These are phyloP conservation scores for Durotheca rogersii DNA, from an alignment of 495 filamentous ascomycete species.

Conservation along the genomic window DNA sequence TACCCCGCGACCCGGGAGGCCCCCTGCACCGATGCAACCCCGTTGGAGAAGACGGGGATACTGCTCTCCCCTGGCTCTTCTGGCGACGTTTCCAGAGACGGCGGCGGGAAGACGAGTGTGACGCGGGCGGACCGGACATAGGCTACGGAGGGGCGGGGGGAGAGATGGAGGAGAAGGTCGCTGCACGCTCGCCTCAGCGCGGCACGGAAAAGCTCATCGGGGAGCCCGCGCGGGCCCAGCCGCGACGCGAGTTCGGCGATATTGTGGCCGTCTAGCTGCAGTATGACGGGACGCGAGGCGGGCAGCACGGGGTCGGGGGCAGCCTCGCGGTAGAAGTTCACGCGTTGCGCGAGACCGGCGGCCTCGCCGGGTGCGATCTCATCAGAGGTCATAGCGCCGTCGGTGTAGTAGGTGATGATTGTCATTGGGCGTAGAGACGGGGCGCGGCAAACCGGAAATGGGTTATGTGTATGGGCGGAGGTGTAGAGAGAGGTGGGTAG, in stretches of 20 bases:
- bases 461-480: no score
- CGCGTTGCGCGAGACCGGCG: constrained; percentile 7
- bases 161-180: constrained; percentile 11
- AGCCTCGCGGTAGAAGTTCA: constrained; percentile 21
- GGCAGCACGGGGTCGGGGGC: constrained; percentile 4
- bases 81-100: background rate
- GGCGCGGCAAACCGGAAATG: no score
- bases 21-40: constrained; percentile 6
- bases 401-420: background rate
- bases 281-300: constrained; percentile 7
- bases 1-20: constrained; percentile 14
- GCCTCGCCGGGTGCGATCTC: background rate
- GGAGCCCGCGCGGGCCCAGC: constrained; percentile 2
- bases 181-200: constrained; percentile 15
- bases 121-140: constrained; percentile 20
- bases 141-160: constrained; percentile 11
- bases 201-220: constrained; percentile 14
- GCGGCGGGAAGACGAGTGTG: constrained; percentile 12
- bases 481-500: no score
- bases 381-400: background rate
- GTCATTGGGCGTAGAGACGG: background rate
- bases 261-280: constrained; percentile 16
- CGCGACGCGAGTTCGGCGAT: constrained; percentile 12
- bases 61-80: background rate
- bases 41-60: background rate